Conservation (phyloP, 768 basidiomycete genomes). For the Lentinula raphanica region DNA sequence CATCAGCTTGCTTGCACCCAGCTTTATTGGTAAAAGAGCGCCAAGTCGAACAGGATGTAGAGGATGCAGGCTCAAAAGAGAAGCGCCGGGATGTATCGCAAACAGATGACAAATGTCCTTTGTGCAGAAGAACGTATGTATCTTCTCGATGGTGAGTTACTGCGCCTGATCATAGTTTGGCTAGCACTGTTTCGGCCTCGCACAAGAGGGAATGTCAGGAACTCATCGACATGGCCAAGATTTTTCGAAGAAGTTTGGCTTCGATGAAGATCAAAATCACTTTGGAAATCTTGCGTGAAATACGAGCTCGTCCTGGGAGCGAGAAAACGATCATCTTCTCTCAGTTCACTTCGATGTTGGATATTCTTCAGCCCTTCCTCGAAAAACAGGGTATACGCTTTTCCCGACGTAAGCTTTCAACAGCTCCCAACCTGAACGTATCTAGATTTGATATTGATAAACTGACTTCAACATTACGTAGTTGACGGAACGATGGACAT, state of each 20-base stretch:
- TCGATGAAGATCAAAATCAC: constrained; percentile 91
- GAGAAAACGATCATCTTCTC: constrained; percentile 98
- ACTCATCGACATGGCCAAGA: constrained; percentile 53
- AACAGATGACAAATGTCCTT: constrained; percentile 59
- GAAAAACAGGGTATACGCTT: constrained; percentile 58
- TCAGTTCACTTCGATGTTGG: constrained; percentile 85
- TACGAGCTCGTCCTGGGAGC: constrained; percentile 51
- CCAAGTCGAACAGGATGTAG: constrained; percentile 70
- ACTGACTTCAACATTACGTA: background rate
- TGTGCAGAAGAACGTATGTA: constrained; percentile 68
- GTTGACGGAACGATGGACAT: constrained; percentile 80
- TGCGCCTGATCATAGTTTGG: background rate
- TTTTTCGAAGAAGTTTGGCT: constrained; percentile 46
- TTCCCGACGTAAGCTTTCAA: constrained; percentile 89
- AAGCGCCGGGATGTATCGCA: constrained; percentile 30
- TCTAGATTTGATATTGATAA: background rate
- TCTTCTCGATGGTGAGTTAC: background rate
- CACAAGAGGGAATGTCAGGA: constrained; percentile 40
- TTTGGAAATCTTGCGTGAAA: constrained; percentile 61
- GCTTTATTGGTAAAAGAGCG: constrained; percentile 75
- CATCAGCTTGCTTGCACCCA: constrained; percentile 85
- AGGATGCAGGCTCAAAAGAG: constrained; percentile 46
- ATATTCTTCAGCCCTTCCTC: constrained; percentile 85
- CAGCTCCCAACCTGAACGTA: too few species aligned
- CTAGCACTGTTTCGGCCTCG: background rate